These are phyloP conservation scores for Yarrowia sp. DNA, from an alignment of 805 yeast genomes.

Conservation along the genomic window DNA sequence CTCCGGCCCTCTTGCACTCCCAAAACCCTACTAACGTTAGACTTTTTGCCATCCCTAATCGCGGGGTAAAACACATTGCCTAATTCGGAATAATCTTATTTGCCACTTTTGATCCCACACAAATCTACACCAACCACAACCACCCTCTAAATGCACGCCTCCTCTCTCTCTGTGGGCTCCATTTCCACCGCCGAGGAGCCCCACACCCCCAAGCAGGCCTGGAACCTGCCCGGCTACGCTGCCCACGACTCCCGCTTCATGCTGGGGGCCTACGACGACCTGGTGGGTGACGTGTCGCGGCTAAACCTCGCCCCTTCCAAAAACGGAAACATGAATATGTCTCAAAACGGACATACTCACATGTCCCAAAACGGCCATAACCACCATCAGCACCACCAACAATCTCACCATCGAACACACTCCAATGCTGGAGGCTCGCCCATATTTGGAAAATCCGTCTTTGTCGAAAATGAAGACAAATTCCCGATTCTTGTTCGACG, in stretches of 20 bases:
- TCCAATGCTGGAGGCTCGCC: constrained; percentile 1
- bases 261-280: constrained; percentile 18
- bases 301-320: constrained; percentile 17
- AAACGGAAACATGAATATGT: background rate
- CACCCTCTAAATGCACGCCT: constrained; percentile 13
- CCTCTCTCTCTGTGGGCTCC: constrained; percentile 24
- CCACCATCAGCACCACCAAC: background rate
- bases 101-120: constrained; percentile 20
- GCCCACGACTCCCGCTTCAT: constrained; percentile 22
- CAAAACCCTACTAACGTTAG: constrained; percentile 23
- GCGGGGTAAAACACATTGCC: constrained; percentile 27
- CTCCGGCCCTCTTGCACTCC: background rate
- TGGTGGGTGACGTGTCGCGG: constrained; percentile 24
- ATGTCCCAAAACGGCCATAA: constrained; percentile 3
- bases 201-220: constrained; percentile 24
- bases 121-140: background rate
- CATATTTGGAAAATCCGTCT: constrained; percentile 15
- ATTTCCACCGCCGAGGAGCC: constrained; percentile 25
- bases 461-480: constrained; percentile 22
- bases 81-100: constrained; percentile 19
- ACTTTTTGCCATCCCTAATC: constrained; percentile 27
- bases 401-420: background rate
- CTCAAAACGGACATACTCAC: constrained; percentile 2
- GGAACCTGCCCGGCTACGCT: constrained; percentile 23
- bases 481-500: constrained; percentile 18